These are phyloP conservation scores for Sclerotinia sclerotiorum DNA, from an alignment of 2,329 filamentous ascomycete genomes.

Conservation along the genomic window DNA sequence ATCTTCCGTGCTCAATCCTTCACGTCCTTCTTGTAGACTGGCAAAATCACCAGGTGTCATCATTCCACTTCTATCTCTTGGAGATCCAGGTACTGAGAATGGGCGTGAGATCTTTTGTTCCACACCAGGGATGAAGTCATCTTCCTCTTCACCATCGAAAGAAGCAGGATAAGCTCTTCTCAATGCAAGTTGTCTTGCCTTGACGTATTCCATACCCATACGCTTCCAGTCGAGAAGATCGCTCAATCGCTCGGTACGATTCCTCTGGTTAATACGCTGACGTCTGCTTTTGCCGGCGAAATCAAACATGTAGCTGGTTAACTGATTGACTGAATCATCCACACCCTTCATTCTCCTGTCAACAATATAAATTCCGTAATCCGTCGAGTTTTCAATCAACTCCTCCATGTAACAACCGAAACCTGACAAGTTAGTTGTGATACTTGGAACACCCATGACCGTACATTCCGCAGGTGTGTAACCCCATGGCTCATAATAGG, in stretches of 20 bases:
- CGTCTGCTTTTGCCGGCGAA: constrained; percentile 91
- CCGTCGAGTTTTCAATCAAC: constrained; percentile 93
- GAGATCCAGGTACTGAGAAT: constrained; percentile 90
- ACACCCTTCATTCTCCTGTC: constrained; percentile 93
- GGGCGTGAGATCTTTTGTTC: constrained; percentile 95
- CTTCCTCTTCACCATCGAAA: constrained; percentile 77
- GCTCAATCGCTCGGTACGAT: constrained; percentile 90
- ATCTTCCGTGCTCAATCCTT: constrained; percentile 92
- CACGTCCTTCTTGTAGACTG: constrained; percentile 88
- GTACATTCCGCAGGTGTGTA: constrained; percentile 98
- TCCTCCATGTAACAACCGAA: constrained; percentile 99
- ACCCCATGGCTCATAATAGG: constrained; percentile 99
- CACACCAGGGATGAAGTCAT: constrained; percentile 86
- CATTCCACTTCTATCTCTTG: constrained; percentile 87
- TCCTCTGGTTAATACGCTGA: constrained; percentile 97
- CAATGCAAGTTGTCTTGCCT: constrained; percentile 89
- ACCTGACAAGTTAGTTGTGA: constrained; percentile 95
- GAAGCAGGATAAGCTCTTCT: constrained; percentile 87
- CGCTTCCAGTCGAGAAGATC: constrained; percentile 98
- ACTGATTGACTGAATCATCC: constrained; percentile 95
- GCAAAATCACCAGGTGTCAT: constrained; percentile 99
- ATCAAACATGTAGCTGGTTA: constrained; percentile 89
- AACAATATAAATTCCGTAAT: constrained; percentile 99
- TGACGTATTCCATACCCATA: constrained; percentile 99
- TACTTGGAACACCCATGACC: constrained; percentile 97